Evolutionary conservation across 2,329 filamentous ascomycete species (phyloP).

Genomic region (Lithohypha guttulata): DNA sequence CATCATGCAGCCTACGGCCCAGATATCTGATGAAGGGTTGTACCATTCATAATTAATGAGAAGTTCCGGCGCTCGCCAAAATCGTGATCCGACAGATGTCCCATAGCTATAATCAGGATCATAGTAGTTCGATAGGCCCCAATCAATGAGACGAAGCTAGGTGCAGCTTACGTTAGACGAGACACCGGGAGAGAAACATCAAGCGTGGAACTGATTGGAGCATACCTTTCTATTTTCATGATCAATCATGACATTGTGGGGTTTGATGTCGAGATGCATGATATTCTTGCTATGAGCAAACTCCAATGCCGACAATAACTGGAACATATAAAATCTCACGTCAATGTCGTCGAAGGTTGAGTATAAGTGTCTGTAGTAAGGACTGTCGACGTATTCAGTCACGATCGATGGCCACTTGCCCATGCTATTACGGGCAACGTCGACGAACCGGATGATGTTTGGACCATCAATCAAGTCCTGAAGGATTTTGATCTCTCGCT

Average conservation of each 20-base stretch:
- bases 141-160: constrained; percentile 10
- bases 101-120: not conserved
- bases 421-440: not conserved
- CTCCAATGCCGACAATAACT: not conserved
- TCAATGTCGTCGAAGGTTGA: not conserved
- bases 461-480: not conserved
- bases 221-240: constrained; percentile 23
- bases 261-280: not conserved
- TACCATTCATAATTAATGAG: constrained; percentile 89
- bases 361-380: not conserved
- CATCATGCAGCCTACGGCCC: constrained; percentile 87
- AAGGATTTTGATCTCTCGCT: not conserved
- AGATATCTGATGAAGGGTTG: constrained; percentile 98
- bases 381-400: not conserved
- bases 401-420: not conserved
- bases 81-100: not conserved
- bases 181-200: not conserved
- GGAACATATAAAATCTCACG: not conserved
- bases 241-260: not conserved
- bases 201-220: not conserved
- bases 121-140: not conserved
- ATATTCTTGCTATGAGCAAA: not conserved
- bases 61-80: constrained; percentile 64
- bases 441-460: not conserved
- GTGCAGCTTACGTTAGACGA: not conserved